Percentiles rank a stretch among this genome's conserved stretches.
These are phyloP conservation scores for Spergularia bocconei DNA, from an alignment of 148 eudicot species.

Conservation along the genomic window DNA sequence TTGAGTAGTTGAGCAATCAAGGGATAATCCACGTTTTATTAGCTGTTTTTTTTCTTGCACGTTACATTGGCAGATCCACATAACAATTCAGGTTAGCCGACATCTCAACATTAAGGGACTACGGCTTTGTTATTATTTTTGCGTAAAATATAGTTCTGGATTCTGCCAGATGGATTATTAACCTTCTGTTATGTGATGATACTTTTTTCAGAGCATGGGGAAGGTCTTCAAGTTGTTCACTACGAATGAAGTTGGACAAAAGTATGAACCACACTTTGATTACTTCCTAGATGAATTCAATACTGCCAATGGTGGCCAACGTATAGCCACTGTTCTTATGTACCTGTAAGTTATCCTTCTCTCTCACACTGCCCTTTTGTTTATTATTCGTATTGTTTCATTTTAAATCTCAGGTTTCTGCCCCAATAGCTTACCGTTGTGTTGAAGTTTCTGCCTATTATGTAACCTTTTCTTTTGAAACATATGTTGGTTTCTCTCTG, in stretches of 20 bases:
- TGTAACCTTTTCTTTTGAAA: slow-evolving; percentile 14
- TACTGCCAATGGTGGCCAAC: slow-evolving; percentile 83
- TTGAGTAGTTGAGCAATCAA: neutral
- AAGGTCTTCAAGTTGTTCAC: slow-evolving; percentile 94
- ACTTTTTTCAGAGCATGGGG: slow-evolving; percentile 70
- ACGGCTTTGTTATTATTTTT: too few species aligned
- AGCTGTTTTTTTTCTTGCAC: neutral
- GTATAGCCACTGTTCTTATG: slow-evolving; percentile 93
- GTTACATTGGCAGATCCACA: too few species aligned
- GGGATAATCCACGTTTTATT: neutral
- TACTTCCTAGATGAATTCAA: slow-evolving; percentile 74
- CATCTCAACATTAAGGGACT: neutral
- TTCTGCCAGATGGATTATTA: neutral
- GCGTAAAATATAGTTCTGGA: neutral
- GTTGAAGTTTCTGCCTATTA: neutral
- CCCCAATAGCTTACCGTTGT: neutral
- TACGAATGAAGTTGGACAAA: slow-evolving; percentile 93
- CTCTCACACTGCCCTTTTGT: neutral
- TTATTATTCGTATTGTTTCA: neutral
- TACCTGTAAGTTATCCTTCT: slow-evolving; percentile 69
- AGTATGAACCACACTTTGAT: slow-evolving; percentile 88
- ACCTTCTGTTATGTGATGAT: neutral
- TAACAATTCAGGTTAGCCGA: too few species aligned
- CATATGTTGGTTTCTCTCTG: neutral
- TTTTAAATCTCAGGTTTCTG: neutral